Conservation (phyloP, 768 basidiomycete genomes). For the Collybia mongolica region DNA sequence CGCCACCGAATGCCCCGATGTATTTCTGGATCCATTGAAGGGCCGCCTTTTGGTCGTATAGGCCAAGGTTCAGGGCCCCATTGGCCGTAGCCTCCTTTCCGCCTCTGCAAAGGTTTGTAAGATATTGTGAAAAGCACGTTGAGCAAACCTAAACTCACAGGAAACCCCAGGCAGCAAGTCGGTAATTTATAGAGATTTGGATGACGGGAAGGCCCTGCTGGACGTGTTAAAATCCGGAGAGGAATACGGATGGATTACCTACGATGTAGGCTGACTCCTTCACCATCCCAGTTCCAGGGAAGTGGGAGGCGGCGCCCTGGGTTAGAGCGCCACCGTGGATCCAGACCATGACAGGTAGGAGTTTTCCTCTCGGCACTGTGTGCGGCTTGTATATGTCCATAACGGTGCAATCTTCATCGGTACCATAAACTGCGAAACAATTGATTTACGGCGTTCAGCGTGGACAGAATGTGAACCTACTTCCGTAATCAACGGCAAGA, state of each 20-base stretch:
- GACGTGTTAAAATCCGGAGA: not conserved
- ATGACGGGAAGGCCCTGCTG: conserved; percentile 14
- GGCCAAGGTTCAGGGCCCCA: conserved; percentile 42
- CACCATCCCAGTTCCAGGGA: conserved; percentile 15
- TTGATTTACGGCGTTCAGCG: not conserved
- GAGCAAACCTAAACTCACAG: conserved; percentile 10
- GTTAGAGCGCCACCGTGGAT: conserved; percentile 18
- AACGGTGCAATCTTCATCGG: conserved; percentile 15
- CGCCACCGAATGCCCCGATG: conserved; percentile 51
- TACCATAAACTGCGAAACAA: conserved; percentile 13
- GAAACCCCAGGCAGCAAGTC: conserved; percentile 18
- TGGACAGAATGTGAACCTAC: not conserved
- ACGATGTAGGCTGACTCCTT: conserved; percentile 15
- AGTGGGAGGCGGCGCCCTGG: conserved; percentile 18
- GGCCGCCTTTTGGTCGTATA: conserved; percentile 44
- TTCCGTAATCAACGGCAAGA: too few relatives aligned
- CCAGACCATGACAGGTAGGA: conserved; percentile 19
- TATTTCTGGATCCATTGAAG: conserved; percentile 59
- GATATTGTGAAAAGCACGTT: not conserved
- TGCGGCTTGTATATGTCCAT: conserved; percentile 17
- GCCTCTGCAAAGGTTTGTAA: conserved; percentile 2
- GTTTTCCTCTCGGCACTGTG: conserved; percentile 1
- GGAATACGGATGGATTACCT: not conserved
- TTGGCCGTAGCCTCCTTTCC: conserved; percentile 29
- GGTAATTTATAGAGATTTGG: conserved; percentile 16